These are phyloP conservation scores for Scutellaria minor DNA, from an alignment of 257 asterid species.

Conservation along the genomic window DNA sequence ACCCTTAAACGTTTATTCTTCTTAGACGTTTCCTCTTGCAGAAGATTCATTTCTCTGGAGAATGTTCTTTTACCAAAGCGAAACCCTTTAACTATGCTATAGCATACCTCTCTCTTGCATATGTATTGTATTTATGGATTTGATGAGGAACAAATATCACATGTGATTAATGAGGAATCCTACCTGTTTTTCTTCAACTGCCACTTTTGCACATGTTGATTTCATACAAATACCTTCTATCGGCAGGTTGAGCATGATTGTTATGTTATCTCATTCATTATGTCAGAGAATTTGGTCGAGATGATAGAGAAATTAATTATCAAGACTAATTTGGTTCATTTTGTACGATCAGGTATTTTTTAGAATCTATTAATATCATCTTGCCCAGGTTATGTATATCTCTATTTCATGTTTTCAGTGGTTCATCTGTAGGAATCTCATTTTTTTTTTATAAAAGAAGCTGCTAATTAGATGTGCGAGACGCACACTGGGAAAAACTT, in stretches of 20 bases:
- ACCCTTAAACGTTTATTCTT: too few species aligned
- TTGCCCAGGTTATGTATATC: too few species aligned
- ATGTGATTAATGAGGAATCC: background rate
- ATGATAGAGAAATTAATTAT: background rate
- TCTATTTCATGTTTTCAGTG: too few species aligned
- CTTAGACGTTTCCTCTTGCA: too few species aligned
- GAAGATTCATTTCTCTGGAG: background rate
- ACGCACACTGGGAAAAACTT: too few species aligned
- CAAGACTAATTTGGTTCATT: background rate
- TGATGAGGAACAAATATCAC: background rate
- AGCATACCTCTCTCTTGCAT: background rate
- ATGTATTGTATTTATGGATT: background rate
- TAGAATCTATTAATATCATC: too few species aligned
- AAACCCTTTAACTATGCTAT: background rate
- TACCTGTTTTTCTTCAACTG: background rate
- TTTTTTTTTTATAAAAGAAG: too few species aligned
- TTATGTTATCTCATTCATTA: background rate
- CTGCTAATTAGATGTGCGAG: too few species aligned
- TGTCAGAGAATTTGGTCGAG: constrained; percentile 13
- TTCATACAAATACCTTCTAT: background rate
- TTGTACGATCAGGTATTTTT: too few species aligned
- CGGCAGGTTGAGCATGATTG: background rate
- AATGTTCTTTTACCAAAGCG: constrained; percentile 7
- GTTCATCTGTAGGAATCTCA: too few species aligned
- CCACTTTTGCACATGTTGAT: background rate